phyloP scores from a whole-genome alignment of 2,329 filamentous ascomycete genomes.

The Basipetospora chlamydospora region DNA sequence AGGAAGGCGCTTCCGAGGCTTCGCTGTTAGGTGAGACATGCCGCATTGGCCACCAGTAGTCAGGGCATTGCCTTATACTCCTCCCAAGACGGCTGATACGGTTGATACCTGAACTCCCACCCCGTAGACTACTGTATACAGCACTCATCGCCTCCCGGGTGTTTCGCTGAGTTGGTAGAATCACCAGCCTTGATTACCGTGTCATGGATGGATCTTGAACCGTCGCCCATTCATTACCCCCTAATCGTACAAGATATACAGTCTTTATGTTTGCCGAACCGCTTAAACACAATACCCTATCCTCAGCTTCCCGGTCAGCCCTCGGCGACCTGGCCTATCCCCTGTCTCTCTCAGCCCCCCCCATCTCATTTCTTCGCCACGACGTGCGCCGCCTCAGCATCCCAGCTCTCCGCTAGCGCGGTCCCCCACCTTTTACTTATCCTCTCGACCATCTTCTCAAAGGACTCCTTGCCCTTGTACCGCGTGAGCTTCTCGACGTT shows the following conservation, averaged over 20 bases:
- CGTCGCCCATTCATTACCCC: too few relatives aligned
- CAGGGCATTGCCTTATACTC: too few relatives aligned
- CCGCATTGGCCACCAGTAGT: too few relatives aligned
- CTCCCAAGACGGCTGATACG: too few relatives aligned
- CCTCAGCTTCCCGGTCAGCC: neutral
- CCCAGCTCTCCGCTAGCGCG: constrained; percentile 7
- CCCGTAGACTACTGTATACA: too few relatives aligned
- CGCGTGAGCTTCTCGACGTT: constrained; percentile 76
- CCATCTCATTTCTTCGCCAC: constrained; percentile 6
- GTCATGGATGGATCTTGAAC: too few relatives aligned
- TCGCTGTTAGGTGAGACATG: too few relatives aligned
- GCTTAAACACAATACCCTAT: too few relatives aligned
- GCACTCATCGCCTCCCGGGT: too few relatives aligned
- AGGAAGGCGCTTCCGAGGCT: too few relatives aligned
- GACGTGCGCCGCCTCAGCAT: constrained; percentile 9
- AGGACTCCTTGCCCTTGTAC: constrained; percentile 49
- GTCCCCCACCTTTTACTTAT: constrained; percentile 20
- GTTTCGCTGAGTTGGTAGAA: neutral
- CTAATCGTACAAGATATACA: constrained; percentile 3
- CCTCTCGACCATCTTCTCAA: constrained; percentile 49
- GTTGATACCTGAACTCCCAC: too few relatives aligned
- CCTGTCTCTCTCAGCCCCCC: neutral
- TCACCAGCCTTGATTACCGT: neutral
- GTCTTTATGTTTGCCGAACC: too few relatives aligned
- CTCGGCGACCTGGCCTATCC: neutral